These are phyloP conservation scores for Nicotiana attenuata DNA, from an alignment of 257 asterid species.

Conservation along the genomic window DNA sequence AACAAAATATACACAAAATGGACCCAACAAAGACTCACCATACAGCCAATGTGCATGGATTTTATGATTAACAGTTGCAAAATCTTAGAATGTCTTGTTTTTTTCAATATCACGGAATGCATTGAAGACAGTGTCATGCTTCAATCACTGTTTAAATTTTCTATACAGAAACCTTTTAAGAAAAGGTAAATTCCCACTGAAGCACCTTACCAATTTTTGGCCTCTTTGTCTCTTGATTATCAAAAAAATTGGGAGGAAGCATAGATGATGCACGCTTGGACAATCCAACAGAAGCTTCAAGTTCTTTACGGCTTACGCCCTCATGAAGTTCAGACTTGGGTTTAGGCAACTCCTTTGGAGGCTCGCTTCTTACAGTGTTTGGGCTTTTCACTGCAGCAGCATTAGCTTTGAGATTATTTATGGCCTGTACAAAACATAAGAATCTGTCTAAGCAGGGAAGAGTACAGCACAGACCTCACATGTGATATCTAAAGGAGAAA, in stretches of 20 bases:
- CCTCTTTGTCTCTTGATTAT: slow-evolving; percentile 56
- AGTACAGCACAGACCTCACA: neutral
- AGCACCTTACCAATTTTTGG: slow-evolving; percentile 58
- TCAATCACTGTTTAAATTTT: neutral
- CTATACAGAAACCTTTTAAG: neutral
- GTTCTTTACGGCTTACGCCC: slow-evolving; percentile 28
- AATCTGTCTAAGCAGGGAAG: slow-evolving; percentile 7
- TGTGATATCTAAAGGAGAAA: neutral
- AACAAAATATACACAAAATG: neutral
- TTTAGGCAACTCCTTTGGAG: slow-evolving; percentile 46
- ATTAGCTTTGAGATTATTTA: slow-evolving; percentile 62
- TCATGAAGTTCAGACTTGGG: slow-evolving; percentile 34
- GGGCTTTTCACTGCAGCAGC: slow-evolving; percentile 54
- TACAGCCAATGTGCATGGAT: neutral
- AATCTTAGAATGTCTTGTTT: neutral
- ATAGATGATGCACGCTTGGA: slow-evolving; percentile 40
- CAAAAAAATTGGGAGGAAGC: slow-evolving; percentile 76
- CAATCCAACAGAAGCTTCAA: slow-evolving; percentile 40
- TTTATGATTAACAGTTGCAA: neutral
- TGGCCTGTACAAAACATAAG: slow-evolving; percentile 48
- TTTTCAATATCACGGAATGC: neutral
- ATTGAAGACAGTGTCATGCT: neutral
- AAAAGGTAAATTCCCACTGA: neutral
- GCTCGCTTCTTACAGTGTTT: slow-evolving; percentile 27
- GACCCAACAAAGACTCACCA: neutral